Conservation (phyloP, 1,284 basidiomycete species). For the Ganoderma leucocontextum region DNA sequence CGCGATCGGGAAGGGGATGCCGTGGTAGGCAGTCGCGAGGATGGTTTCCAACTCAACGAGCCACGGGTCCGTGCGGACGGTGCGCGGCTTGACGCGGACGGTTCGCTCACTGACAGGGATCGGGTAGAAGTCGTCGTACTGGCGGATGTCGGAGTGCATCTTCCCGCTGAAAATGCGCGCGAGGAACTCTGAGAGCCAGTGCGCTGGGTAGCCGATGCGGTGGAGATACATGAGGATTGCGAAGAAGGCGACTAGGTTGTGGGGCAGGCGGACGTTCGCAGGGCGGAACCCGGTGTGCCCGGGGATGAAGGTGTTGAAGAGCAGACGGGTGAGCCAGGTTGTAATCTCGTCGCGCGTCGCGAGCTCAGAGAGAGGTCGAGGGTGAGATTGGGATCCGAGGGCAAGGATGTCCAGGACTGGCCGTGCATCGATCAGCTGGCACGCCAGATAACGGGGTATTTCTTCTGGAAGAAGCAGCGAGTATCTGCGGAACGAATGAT, state of each 20-base stretch:
- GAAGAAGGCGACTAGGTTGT: slow-evolving; percentile 47
- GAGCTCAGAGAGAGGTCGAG: slow-evolving; percentile 40
- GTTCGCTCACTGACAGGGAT: slow-evolving; percentile 41
- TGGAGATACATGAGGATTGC: slow-evolving; percentile 47
- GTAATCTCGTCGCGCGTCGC: slow-evolving; percentile 44
- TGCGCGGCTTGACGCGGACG: slow-evolving; percentile 33
- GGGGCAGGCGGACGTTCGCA: slow-evolving; percentile 46
- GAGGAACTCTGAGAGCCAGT: slow-evolving; percentile 48
- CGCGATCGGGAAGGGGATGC: slow-evolving; percentile 43
- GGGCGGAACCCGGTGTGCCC: slow-evolving; percentile 40
- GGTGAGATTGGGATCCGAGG: slow-evolving; percentile 32
- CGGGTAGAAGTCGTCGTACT: slow-evolving; percentile 39
- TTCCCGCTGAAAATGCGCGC: slow-evolving; percentile 41
- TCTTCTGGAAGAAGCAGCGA: slow-evolving; percentile 40
- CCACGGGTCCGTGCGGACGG: slow-evolving; percentile 44
- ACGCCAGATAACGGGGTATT: slow-evolving; percentile 42
- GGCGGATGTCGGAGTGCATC: slow-evolving; percentile 40
- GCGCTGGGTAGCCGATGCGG: slow-evolving; percentile 45
- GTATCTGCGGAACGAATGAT: slow-evolving; percentile 37
- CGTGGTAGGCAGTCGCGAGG: slow-evolving; percentile 38
- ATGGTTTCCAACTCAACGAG: slow-evolving; percentile 44
- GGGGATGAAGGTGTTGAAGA: slow-evolving; percentile 46
- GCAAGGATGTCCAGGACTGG: slow-evolving; percentile 35
- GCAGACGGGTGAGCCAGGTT: slow-evolving; percentile 49
- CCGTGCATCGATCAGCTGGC: slow-evolving; percentile 33